Percentiles rank a stretch among this genome's conserved stretches.
Conservation (phyloP, 345 rosid genomes). For the Sapria himalayana region DNA sequence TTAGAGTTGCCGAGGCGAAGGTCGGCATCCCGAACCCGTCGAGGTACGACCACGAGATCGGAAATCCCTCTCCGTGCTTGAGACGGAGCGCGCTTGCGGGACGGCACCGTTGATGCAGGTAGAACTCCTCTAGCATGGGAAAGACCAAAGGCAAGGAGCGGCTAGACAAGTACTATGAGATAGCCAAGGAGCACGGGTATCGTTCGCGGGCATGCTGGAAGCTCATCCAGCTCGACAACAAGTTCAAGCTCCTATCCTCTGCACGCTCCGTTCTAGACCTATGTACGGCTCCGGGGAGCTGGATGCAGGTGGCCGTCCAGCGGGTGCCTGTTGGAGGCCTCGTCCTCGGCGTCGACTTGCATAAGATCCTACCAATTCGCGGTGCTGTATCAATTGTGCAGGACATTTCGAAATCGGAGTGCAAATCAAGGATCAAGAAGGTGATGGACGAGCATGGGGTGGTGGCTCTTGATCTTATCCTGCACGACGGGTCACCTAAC, state of each 20-base stretch:
- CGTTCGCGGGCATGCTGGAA: conserved; percentile 90
- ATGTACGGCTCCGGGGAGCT: conserved; percentile 93
- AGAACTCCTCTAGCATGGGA: no score
- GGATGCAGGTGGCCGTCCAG: conserved; percentile 96
- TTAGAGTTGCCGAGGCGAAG: no score
- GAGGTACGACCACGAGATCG: no score
- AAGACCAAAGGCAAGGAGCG: conserved; percentile 74
- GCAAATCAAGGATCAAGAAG: conserved; percentile 40
- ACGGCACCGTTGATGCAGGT: no score
- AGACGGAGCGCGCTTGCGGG: no score
- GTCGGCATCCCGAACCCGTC: no score
- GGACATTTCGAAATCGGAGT: conserved; percentile 69
- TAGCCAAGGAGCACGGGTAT: conserved; percentile 87
- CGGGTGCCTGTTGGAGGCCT: conserved; percentile 77
- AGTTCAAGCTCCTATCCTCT: conserved; percentile 39
- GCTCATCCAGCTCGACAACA: conserved; percentile 62
- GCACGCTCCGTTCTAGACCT: conserved; percentile 73
- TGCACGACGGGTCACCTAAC: conserved; percentile 92
- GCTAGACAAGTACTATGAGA: conserved; percentile 51
- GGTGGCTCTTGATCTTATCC: conserved; percentile 45
- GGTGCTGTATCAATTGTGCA: conserved; percentile 54
- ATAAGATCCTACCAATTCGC: conserved; percentile 40
- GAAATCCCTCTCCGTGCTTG: no score
- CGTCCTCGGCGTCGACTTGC: conserved; percentile 76
- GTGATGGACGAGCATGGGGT: conserved; percentile 46